Evolutionary conservation across 2,329 filamentous ascomycete genomes (phyloP).

Genomic region (Scedosporium aurantiacum): DNA sequence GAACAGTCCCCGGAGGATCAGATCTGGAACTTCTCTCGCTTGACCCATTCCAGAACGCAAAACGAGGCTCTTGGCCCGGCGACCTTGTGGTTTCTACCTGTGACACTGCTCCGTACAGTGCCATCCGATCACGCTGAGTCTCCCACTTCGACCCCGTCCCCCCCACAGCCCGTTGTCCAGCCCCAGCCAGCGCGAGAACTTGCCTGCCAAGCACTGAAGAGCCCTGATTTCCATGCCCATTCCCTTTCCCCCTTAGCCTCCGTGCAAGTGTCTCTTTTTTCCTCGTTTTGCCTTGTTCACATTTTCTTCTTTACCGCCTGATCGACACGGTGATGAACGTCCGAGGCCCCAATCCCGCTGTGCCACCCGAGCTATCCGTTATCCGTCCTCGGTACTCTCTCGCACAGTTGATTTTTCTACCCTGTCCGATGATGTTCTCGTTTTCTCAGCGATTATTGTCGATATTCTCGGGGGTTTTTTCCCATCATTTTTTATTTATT

Average conservation of each 20-base stretch:
- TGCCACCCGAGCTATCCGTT: neutral
- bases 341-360: neutral
- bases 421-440: neutral
- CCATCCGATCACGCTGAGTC: neutral
- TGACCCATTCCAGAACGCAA: neutral
- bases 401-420: neutral
- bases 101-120: conserved; percentile 1
- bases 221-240: neutral
- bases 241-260: neutral
- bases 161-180: neutral
- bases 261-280: neutral
- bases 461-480: too few species aligned
- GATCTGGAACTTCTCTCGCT: neutral
- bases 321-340: conserved; percentile 1
- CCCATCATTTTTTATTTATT: too few species aligned
- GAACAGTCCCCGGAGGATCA: neutral
- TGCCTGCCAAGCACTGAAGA: neutral
- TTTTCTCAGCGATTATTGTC: neutral
- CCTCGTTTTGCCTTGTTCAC: neutral
- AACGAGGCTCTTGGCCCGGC: neutral
- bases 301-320: neutral
- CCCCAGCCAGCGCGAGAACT: neutral
- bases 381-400: neutral
- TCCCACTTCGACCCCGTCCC: neutral
- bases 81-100: neutral